Evolutionary conservation across 1,284 basidiomycete genomes (phyloP), one percentile per base, ranked within the genome.

Genomic region (Hortiboletus rubellus): DNA sequence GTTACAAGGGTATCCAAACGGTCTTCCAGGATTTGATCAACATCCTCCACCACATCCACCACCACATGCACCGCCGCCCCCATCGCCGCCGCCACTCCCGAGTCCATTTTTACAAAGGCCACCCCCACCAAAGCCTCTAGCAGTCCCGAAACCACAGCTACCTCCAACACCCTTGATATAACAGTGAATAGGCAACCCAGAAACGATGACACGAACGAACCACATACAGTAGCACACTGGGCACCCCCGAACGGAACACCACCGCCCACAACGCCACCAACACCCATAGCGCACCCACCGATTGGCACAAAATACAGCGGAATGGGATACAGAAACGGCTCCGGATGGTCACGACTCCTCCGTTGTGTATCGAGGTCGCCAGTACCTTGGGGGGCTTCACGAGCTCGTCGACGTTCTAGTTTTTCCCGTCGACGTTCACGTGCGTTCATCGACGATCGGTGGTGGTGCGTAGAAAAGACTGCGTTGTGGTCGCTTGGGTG

Each of bases 401-500:
- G 31, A 10, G 30, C 49, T 43, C 42, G 24, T 43, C 24, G 42
- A 15, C 24, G 42, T 9, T 43, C 22, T 1, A 24, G 15, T 27
- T 43, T 43, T 43, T 43, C 1, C n/a, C 7, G 38, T 40, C 38
- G 38, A 40, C 38, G 38, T n/a, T 18, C n/a, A n/a, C 38, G 38
- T 18, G 38, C 38, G n/a, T 7, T 10, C 38, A 68, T 60, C 50
- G 56, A 57, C 18, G 46, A 9, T 7, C 30, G 41, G 47, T 59
- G 68, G 37, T 60, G 52, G 18, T 70, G 66, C 43, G 67, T 61
- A 17, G 73, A 66, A 31, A 70, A 71, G 14, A 77, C 75, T 1
- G 74, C 71, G 52, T 77, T 79, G 63, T 78, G 77, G 58, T 80
- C 76, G 58, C 75, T 76, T 14, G 77, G 72, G 54, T 79, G 77